phyloP scores from a whole-genome alignment of 2,329 filamentous ascomycete genomes.

The Blastomyces emzantsi region DNA sequence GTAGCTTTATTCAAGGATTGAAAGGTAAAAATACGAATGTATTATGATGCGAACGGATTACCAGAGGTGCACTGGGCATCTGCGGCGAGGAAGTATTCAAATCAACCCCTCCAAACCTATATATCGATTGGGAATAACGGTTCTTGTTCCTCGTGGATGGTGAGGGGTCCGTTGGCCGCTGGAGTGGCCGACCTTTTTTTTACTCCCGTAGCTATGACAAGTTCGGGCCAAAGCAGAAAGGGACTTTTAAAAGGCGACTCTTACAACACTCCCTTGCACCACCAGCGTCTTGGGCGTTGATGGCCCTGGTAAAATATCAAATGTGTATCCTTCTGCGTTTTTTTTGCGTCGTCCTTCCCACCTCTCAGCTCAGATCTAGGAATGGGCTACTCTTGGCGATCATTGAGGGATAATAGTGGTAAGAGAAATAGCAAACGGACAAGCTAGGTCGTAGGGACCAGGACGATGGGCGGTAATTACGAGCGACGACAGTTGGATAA shows the following conservation, averaged over 20 bases:
- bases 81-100: background rate
- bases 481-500: background rate
- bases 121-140: background rate
- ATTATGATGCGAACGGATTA: background rate
- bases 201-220: background rate
- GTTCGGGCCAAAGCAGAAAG: background rate
- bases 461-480: slow-evolving; percentile 2
- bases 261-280: background rate
- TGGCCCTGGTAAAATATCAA: background rate
- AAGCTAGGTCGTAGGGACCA: background rate
- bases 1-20: background rate
- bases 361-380: background rate
- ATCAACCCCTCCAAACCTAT: background rate
- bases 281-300: background rate
- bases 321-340: background rate
- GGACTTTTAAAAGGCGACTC: background rate
- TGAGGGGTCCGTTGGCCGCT: background rate
- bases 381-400: background rate
- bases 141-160: background rate
- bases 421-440: background rate
- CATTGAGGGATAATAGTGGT: background rate
- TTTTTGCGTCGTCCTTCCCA: background rate
- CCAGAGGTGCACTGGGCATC: background rate
- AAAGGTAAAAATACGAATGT: background rate
- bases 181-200: background rate